A percentile compares a stretch with the other conserved stretches of the same genome.
Evolutionary conservation across 192 early-diverging fungal genomes (phyloP).

Genomic region (Geranomyces variabilis): DNA sequence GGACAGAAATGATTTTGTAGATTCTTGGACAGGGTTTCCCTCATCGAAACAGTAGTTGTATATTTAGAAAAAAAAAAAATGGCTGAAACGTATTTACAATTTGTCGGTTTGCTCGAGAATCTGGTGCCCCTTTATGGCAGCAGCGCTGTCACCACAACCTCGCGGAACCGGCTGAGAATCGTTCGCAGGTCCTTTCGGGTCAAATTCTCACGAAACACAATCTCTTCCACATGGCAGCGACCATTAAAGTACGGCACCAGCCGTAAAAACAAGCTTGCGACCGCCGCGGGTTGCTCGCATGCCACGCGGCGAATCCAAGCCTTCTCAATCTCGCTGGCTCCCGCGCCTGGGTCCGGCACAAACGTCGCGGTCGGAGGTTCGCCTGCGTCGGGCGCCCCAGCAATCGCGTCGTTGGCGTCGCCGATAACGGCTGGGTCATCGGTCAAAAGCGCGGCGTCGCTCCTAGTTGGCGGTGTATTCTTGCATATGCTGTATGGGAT

Average conservation of each 20-base stretch:
- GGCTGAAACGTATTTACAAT: too few species aligned
- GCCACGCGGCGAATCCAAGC: constrained; percentile 58
- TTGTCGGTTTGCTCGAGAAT: too few species aligned
- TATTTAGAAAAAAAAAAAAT: too few species aligned
- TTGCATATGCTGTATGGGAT: constrained; percentile 25
- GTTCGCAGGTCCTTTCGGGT: constrained; percentile 46
- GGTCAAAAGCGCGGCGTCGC: too few species aligned
- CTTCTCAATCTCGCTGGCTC: constrained; percentile 51
- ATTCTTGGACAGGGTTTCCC: neutral
- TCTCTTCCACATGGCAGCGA: constrained; percentile 78
- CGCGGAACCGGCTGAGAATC: constrained; percentile 44
- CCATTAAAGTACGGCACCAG: constrained; percentile 79
- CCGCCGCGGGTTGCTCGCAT: constrained; percentile 57
- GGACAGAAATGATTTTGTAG: neutral
- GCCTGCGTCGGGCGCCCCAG: neutral
- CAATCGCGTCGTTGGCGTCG: neutral
- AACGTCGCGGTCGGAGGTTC: constrained; percentile 37
- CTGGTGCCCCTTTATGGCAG: too few species aligned
- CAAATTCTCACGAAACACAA: constrained; percentile 67
- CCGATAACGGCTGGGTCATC: neutral
- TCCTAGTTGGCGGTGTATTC: neutral
- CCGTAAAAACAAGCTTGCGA: constrained; percentile 61
- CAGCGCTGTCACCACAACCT: constrained; percentile 36
- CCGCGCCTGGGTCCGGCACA: constrained; percentile 44
- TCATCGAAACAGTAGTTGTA: too few species aligned